Evolutionary conservation across 2,329 filamentous ascomycete genomes (phyloP), one percentile per base, ranked within the genome.

Genomic region (Diaporthe citri): DNA sequence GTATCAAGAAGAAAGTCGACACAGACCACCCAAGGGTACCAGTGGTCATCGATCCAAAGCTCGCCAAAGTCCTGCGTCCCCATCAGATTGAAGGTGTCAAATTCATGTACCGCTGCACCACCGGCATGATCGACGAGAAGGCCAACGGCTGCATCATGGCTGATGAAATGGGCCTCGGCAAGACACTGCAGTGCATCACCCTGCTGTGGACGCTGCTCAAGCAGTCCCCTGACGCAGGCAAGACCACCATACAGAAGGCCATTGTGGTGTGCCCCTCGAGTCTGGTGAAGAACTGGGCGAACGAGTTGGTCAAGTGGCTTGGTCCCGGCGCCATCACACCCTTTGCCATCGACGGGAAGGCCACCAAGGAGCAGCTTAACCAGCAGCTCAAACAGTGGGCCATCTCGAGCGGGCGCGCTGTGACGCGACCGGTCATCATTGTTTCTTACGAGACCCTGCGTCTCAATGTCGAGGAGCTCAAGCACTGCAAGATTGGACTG

Each of bases 61-160:
- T 99, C 41, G 90, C 95, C 55, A 98, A 98, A 83, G 94, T 98
- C 64, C 87, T 99, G 69, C 93, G 97, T 64, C 97, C 97, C 2
- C 97, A 99, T 92, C 97, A 99, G 84, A 93, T 99, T 51, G 97
- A 98, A 82, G 97, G 97, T 80, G 97, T 99, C 77, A 98, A 97
- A 86, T 99, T 99, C 84, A 92, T 99, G 88, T 99, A 98, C 84
- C 91, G 91, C 78, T 97, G 95, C 81, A 95, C 97, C 8, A 98
- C 96, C 1, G 97, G 97, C n/a, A 90, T 98, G 88, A 94, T 98
- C 73, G 97, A 98, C 80, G 90, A 93, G 51, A 96, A 96, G 79
- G 97, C 97, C 66, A 94, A 98, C 83, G 97, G 97, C 2, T 99
- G 97, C 84, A 99, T 99, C 82, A 99, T 99, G 97, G 97, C 97